Conservation (phyloP, 495 filamentous ascomycete genomes). For the Acidomyces sp. region DNA sequence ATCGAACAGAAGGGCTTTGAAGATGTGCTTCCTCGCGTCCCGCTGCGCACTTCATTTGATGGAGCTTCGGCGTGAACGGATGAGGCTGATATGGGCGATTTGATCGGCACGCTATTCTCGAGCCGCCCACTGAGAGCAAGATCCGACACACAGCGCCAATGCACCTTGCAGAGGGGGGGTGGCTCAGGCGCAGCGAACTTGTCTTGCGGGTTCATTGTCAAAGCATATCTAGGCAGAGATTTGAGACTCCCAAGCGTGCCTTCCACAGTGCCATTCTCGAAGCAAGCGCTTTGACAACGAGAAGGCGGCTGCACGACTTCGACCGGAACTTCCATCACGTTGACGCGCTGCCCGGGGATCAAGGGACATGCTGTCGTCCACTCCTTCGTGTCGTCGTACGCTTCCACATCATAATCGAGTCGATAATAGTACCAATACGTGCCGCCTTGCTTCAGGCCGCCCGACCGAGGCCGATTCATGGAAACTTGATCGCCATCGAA, state of each 20-base stretch:
- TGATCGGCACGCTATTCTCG: slow-evolving; percentile 1
- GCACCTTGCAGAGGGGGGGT: slow-evolving; percentile 15
- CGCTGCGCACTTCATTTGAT: background rate
- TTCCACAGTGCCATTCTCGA: background rate
- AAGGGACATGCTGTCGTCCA: slow-evolving; percentile 71
- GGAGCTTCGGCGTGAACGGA: background rate
- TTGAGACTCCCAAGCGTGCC: background rate
- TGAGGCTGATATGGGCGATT: background rate
- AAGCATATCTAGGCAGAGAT: background rate
- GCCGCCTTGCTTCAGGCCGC: slow-evolving; percentile 81
- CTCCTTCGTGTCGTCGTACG: slow-evolving; percentile 53
- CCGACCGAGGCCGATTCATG: slow-evolving; percentile 46
- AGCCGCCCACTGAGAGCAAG: slow-evolving; percentile 10
- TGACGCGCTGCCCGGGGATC: slow-evolving; percentile 73
- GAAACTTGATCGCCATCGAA: slow-evolving; percentile 56
- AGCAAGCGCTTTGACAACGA: slow-evolving; percentile 12
- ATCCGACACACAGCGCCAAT: slow-evolving; percentile 17
- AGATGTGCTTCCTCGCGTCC: background rate
- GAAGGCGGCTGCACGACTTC: slow-evolving; percentile 30
- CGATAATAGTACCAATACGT: slow-evolving; percentile 92
- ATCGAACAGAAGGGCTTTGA: background rate
- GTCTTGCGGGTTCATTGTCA: slow-evolving; percentile 15
- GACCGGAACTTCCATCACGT: slow-evolving; percentile 65
- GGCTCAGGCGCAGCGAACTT: slow-evolving; percentile 13
- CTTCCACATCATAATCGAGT: slow-evolving; percentile 60